A percentile compares a stretch with the other conserved stretches of the same genome.
phyloP scores from a whole-genome alignment of 306 rosid species.

The Cucurbita maxima region DNA sequence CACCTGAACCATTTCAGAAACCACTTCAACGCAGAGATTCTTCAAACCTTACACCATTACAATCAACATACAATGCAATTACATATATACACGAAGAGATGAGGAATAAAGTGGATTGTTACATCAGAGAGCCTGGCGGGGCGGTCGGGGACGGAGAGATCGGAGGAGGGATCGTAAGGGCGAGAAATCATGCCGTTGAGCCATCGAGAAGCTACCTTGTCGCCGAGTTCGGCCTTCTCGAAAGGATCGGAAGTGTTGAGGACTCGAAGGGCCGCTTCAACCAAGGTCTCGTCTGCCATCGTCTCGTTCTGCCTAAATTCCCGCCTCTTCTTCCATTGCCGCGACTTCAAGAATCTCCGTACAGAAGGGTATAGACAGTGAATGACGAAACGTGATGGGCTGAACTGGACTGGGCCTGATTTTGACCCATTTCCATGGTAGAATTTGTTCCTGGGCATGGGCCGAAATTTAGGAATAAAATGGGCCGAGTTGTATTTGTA shows the following conservation, averaged over 20 bases:
- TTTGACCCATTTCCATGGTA: not conserved
- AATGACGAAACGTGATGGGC: not conserved
- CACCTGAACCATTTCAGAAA: slow-evolving; percentile 22
- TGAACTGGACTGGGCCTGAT: not conserved
- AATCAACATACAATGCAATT: not conserved
- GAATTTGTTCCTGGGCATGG: not conserved
- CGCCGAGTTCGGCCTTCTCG: slow-evolving; percentile 71
- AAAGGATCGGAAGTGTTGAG: slow-evolving; percentile 68
- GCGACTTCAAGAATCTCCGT: not conserved
- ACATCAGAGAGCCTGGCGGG: slow-evolving; percentile 64
- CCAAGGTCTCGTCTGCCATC: slow-evolving; percentile 23
- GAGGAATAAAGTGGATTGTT: not conserved
- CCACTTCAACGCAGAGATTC: not conserved
- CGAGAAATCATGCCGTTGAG: slow-evolving; percentile 37
- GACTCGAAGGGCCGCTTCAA: slow-evolving; percentile 63
- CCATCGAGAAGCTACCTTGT: slow-evolving; percentile 53
- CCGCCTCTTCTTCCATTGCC: not conserved
- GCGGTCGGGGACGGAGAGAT: slow-evolving; percentile 50
- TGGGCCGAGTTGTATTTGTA: not conserved
- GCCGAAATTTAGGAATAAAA: not conserved
- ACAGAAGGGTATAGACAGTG: not conserved
- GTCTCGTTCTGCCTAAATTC: not conserved
- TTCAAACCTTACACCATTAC: slow-evolving; percentile 18
- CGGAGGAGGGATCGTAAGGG: slow-evolving; percentile 29
- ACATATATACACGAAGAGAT: not conserved